Base-by-base conservation (phyloP, 2,329 filamentous ascomycete genomes). In the Neonectria sp. region DNA sequence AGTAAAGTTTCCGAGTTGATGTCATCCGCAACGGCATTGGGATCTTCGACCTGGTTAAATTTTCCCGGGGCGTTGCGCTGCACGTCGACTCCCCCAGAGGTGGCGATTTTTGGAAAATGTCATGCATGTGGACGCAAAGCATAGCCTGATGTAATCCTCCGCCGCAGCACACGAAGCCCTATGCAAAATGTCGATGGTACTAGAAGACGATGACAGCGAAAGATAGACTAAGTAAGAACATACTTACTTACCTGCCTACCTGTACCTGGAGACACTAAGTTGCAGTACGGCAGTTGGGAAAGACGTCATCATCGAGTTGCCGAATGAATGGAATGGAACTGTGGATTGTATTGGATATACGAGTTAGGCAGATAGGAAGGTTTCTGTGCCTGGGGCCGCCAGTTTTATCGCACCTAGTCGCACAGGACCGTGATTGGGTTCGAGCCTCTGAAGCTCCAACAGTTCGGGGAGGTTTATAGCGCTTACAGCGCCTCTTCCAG, bases 401-500 rank as follows among this genome's bases (percentile, higher is more conserved):
- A 49, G 56, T 56, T 65, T 37, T 49, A 24, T 15, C 31, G 35
- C 31, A 12, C 45, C 31, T 45, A 25, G 29, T 35, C 29, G 27
- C 27, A 29, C 27, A 48, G n/a, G 6, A 9, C 21, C 43, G 6
- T 57, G 63, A 65, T 65, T 65, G 63, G 63, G 24, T 15, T 7
- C 6, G 29, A 37, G 21, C 21, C 7, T 43, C 43, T 17, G 27
- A 46, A 24, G 37, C 49, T 55, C 43, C 24, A 52, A 55, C 59
- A 29, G 6, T 21, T 33, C 35, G n/a, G 17, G 37, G 48, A 17
- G 24, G 37, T 27, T 37, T 27, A 29, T 53, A 33, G 56, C 48
- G 55, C 55, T 43, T 60, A 46, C 48, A 43, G 58, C 35, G 57
- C 35, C 27, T 55, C 35, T 33, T 66, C 27, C 63, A 66, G 21